phyloP scores from a whole-genome alignment of 805 yeast species.

The Wickerhamomyces chaumierensis region DNA sequence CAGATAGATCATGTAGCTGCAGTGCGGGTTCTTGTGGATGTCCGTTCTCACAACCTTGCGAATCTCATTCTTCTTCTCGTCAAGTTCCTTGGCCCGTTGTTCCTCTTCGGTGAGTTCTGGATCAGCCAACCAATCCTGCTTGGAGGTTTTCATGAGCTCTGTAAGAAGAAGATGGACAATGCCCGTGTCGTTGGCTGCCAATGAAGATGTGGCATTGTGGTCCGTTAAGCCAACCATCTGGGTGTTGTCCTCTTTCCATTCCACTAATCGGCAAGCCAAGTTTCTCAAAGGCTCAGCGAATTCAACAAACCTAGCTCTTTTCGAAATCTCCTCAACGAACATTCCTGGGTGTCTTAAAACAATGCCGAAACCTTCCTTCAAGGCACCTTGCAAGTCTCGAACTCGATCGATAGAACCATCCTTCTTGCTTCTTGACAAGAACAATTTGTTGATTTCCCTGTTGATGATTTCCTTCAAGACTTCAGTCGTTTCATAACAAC shows the following conservation, averaged over 20 bases:
- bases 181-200: conserved; percentile 31
- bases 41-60: conserved; percentile 19
- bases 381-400: conserved; percentile 32
- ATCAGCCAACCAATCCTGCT: conserved; percentile 30
- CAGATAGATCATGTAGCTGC: conserved; percentile 57
- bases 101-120: conserved; percentile 19
- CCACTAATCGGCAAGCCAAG: no score
- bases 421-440: conserved; percentile 23
- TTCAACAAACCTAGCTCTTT: conserved; percentile 30
- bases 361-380: conserved; percentile 40
- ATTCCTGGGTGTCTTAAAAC: conserved; percentile 35
- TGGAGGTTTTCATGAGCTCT: conserved; percentile 46
- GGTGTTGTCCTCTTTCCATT: no score
- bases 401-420: conserved; percentile 14
- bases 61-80: conserved; percentile 17
- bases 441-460: conserved; percentile 36
- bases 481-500: conserved; percentile 55
- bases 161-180: conserved; percentile 51
- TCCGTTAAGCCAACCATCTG: conserved; percentile 2
- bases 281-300: conserved; percentile 28
- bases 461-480: conserved; percentile 37
- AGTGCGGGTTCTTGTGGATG: conserved; percentile 40
- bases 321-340: conserved; percentile 34
- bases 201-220: conserved; percentile 4
- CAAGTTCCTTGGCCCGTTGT: conserved; percentile 20